Evolutionary conservation across 768 basidiomycete species (phyloP).

Genomic region (Kwoniella mangroviensis): DNA sequence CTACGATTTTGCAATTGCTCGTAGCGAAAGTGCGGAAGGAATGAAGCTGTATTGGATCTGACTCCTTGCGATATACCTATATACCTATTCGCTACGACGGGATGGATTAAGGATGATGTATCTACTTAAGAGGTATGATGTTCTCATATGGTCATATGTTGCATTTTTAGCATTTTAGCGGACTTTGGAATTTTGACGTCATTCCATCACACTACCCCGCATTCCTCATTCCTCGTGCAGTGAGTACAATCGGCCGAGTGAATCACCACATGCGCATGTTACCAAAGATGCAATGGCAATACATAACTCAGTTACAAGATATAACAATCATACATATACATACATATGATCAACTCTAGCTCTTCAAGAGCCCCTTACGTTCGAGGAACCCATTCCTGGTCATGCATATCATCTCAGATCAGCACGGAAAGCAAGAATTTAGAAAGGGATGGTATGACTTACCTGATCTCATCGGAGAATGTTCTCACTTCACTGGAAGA

Average conservation of each 20-base stretch:
- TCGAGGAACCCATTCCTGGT: conserved; percentile 9
- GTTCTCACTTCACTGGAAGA: background rate
- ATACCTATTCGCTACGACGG: too few species aligned
- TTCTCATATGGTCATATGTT: background rate
- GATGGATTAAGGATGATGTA: conserved; percentile 7
- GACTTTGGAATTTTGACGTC: conserved; percentile 18
- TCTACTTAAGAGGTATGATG: background rate
- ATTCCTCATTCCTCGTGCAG: conserved; percentile 4
- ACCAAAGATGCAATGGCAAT: background rate
- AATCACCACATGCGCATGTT: background rate
- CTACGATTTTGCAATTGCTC: background rate
- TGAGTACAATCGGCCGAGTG: background rate
- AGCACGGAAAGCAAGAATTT: background rate
- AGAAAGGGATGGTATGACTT: background rate
- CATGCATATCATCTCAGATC: background rate
- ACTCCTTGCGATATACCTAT: too few species aligned
- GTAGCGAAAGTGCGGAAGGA: too few species aligned
- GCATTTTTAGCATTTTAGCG: conserved; percentile 2
- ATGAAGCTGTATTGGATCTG: too few species aligned
- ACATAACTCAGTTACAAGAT: background rate
- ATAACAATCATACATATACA: background rate
- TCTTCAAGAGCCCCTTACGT: conserved; percentile 1
- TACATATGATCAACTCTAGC: background rate
- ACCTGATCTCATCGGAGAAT: conserved; percentile 9
- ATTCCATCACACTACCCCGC: conserved; percentile 14